Conservation (phyloP, 495 filamentous ascomycete species). For the Lineolata rhizophorae region DNA sequence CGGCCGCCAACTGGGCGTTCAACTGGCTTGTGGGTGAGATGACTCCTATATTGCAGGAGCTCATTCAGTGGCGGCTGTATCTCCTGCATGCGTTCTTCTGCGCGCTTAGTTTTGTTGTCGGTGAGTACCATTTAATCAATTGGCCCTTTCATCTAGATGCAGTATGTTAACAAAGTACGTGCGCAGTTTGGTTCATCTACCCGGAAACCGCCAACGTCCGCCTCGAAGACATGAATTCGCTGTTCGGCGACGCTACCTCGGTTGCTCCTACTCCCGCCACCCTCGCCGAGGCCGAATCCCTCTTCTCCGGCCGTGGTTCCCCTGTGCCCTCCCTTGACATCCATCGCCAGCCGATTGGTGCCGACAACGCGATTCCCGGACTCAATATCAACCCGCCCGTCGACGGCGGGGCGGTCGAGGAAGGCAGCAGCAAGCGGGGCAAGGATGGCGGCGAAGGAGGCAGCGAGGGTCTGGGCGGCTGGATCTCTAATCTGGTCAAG, state of each 20-base stretch:
- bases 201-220: constrained; percentile 89
- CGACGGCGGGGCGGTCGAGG: constrained; percentile 20
- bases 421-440: constrained; percentile 24
- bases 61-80: constrained; percentile 82
- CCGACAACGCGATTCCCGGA: constrained; percentile 44
- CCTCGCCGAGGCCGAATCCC: constrained; percentile 48
- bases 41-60: constrained; percentile 78
- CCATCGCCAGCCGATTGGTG: constrained; percentile 24
- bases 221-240: constrained; percentile 81
- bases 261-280: constrained; percentile 50
- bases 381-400: constrained; percentile 52
- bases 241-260: constrained; percentile 78
- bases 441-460: constrained; percentile 15
- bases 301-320: constrained; percentile 43
- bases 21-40: constrained; percentile 94
- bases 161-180: constrained; percentile 9
- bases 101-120: constrained; percentile 84
- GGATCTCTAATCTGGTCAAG: constrained; percentile 43
- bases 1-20: constrained; percentile 93
- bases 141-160: background rate
- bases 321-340: constrained; percentile 64
- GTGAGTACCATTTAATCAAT: too few species aligned
- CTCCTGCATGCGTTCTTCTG: constrained; percentile 95
- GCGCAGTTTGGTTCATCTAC: constrained; percentile 80
- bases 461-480: constrained; percentile 40